Base-by-base conservation (phyloP, 2,329 filamentous ascomycete species). In the Aureobasidium pullulans region DNA sequence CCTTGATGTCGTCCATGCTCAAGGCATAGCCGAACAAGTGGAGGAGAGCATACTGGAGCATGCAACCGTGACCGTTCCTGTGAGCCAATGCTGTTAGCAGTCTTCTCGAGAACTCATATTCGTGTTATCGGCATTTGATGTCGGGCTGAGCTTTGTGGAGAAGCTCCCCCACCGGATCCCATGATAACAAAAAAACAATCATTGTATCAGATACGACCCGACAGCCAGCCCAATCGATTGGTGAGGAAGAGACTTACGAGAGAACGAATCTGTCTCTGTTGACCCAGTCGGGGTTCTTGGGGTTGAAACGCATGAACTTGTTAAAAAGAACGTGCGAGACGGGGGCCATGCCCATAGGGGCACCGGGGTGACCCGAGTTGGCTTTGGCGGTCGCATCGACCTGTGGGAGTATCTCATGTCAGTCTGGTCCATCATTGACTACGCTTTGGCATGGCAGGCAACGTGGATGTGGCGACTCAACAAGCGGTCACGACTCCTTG, bases 291-390 rank as follows among this genome's bases (percentile, higher is more conserved):
- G 94, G 90, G 85, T 96, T 96, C 87, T 96, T 95, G 71, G 94
- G 94, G 87, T 97, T 99, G 85, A 96, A 99, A 76, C 80, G 95
- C 90, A 99, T 90, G 84, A 96, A 95, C 78, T 94, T 95, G 85
- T 96, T 96, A 82, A 90, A 99, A 66, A 99, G 85, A 71, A 97
- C 90, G 83, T 97, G 94, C 76, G 94, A 87, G 72, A 92, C 86
- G 64, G 94, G 93, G 72, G 94, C 94, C 90, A 97, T 83, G 73
- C 84, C 86, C 94, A 99, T 99, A 71, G 94, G 94, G 76, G 94
- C 94, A 83, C 94, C 94, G 72, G 94, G 94, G 81, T 99, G 94
- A 75, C 94, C 94, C 66, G 93, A 96, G 85, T 97, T 97, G 76
- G 93, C 90, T 76, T 88, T 83, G 78, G 87, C 86, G 72, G 92